These are phyloP conservation scores for Candida caryicola DNA, from an alignment of 805 yeast genomes.

Conservation along the genomic window DNA sequence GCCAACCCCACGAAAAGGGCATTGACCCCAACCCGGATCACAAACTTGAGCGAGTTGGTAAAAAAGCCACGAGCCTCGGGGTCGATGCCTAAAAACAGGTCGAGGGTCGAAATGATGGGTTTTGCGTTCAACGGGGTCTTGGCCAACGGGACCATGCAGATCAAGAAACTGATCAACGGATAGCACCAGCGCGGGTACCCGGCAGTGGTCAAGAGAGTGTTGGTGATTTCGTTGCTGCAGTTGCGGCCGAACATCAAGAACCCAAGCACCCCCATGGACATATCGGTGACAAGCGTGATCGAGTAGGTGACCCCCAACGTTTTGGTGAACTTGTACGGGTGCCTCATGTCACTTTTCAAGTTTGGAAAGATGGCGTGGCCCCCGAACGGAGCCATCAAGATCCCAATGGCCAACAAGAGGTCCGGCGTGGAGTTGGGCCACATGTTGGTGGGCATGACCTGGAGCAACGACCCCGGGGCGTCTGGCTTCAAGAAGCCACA, in stretches of 20 bases:
- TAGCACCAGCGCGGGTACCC: conserved; percentile 66
- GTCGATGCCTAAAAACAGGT: conserved; percentile 21
- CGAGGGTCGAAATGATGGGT: conserved; percentile 40
- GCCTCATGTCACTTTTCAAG: conserved; percentile 70
- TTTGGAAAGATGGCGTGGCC: conserved; percentile 85
- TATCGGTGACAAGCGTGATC: conserved; percentile 58
- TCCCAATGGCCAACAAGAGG: conserved; percentile 54
- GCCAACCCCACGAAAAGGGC: conserved; percentile 22
- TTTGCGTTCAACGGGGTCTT: conserved; percentile 38
- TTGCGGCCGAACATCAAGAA: conserved; percentile 75
- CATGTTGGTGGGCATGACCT: conserved; percentile 40
- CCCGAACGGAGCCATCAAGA: conserved; percentile 76
- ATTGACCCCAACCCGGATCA: conserved; percentile 24
- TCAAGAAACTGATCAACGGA: conserved; percentile 26
- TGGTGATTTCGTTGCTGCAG: conserved; percentile 73
- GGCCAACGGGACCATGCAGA: conserved; percentile 40
- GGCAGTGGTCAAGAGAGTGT: conserved; percentile 60
- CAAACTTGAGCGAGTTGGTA: conserved; percentile 4
- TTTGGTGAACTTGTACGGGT: conserved; percentile 56
- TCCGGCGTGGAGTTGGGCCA: conserved; percentile 33
- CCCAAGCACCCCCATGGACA: conserved; percentile 61
- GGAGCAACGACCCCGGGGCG: conserved; percentile 56
- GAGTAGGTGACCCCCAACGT: conserved; percentile 56
- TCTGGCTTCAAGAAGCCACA: conserved; percentile 43
- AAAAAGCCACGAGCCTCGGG: background rate